phyloP scores from a whole-genome alignment of 108 stramenopile species.

The Schizochytrium sp. region DNA sequence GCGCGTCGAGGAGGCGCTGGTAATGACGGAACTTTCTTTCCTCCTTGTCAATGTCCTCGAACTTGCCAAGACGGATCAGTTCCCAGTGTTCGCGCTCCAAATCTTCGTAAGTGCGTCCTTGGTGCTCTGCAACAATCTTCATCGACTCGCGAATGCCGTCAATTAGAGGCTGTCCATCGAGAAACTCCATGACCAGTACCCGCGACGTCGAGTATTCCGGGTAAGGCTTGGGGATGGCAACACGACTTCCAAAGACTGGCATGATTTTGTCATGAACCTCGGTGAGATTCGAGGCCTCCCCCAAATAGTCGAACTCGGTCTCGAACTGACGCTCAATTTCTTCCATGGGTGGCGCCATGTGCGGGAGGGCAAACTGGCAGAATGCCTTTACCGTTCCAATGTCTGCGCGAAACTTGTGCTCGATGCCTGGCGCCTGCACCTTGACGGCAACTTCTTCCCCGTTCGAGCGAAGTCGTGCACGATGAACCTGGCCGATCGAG shows the following conservation, averaged over 20 bases:
- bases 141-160: neutral
- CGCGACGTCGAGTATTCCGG: slow-evolving; percentile 58
- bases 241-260: slow-evolving; percentile 42
- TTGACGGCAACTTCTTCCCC: slow-evolving; percentile 38
- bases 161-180: slow-evolving; percentile 18
- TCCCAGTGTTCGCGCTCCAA: neutral
- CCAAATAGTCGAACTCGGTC: slow-evolving; percentile 82
- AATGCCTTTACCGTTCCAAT: slow-evolving; percentile 31
- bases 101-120: neutral
- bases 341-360: slow-evolving; percentile 67
- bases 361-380: slow-evolving; percentile 67
- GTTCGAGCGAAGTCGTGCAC: neutral
- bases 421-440: slow-evolving; percentile 44
- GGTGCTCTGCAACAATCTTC: neutral
- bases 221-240: slow-evolving; percentile 57
- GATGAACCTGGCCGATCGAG: slow-evolving; percentile 42
- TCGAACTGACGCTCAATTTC: slow-evolving; percentile 83
- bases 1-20: neutral
- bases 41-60: neutral
- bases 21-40: neutral
- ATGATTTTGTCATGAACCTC: slow-evolving; percentile 59
- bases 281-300: slow-evolving; percentile 58
- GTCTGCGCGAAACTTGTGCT: slow-evolving; percentile 41
- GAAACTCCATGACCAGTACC: slow-evolving; percentile 71
- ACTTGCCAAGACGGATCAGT: neutral